Conservation (phyloP, 768 basidiomycete genomes). For the Mrakia blollopis region DNA sequence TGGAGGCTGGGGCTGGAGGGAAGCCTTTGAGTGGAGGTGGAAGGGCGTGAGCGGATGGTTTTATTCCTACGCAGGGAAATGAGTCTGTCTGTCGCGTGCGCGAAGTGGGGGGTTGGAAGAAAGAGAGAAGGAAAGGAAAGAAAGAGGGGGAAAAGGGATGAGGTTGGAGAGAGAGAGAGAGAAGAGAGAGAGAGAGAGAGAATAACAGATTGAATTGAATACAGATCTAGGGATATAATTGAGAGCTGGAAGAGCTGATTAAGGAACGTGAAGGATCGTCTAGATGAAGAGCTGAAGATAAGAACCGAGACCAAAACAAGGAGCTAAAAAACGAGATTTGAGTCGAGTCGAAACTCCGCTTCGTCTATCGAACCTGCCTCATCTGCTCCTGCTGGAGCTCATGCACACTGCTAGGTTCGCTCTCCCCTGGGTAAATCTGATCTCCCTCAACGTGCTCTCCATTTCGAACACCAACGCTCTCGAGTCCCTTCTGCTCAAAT, state of each 20-base stretch:
- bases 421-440: not conserved
- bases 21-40: not conserved
- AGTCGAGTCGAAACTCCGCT: too few species aligned
- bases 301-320: too few species aligned
- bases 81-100: not conserved
- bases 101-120: too few species aligned
- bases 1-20: not conserved
- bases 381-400: not conserved
- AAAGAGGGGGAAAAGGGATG: not conserved
- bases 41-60: not conserved
- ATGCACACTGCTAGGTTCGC: not conserved
- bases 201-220: too few species aligned
- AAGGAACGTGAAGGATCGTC: too few species aligned
- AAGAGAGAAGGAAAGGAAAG: not conserved
- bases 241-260: too few species aligned
- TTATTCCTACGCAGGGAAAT: not conserved
- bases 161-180: too few species aligned
- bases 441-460: constrained; percentile 7
- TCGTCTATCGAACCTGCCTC: constrained; percentile 6
- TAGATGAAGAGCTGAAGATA: too few species aligned
- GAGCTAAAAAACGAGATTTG: too few species aligned
- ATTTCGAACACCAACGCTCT: constrained; percentile 11
- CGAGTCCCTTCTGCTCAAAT: constrained; percentile 19
- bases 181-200: too few species aligned
- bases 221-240: too few species aligned